Conservation (phyloP, 805 yeast genomes). For the Myxozyma vanderwaltii region DNA sequence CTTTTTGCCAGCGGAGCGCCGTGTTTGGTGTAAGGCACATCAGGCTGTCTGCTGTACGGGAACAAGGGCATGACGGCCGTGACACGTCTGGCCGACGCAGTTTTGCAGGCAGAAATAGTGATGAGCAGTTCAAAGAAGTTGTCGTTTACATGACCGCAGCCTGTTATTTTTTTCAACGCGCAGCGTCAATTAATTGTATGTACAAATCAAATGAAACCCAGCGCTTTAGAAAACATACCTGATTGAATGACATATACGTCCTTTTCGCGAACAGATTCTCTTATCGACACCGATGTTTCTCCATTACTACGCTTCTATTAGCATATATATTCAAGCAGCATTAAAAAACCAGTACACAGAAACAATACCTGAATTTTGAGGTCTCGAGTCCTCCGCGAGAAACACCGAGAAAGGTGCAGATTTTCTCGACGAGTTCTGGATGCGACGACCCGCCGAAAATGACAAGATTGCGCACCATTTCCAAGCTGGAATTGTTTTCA, state of each 20-base stretch:
- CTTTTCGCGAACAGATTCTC: conserved; percentile 91
- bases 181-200: no score
- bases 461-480: conserved; percentile 70
- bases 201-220: background rate
- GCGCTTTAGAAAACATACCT: conserved; percentile 23
- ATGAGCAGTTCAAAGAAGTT: conserved; percentile 79
- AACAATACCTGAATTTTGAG: conserved; percentile 48
- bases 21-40: conserved; percentile 75
- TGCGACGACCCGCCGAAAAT: conserved; percentile 92
- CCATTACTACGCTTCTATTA: conserved; percentile 66
- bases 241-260: conserved; percentile 90
- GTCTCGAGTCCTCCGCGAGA: conserved; percentile 65
- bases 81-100: conserved; percentile 84
- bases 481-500: background rate
- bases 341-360: background rate
- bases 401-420: conserved; percentile 76
- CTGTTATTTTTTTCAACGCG: no score
- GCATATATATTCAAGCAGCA: background rate
- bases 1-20: conserved; percentile 66
- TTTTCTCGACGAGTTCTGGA: conserved; percentile 70
- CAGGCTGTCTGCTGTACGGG: conserved; percentile 96
- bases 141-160: conserved; percentile 87
- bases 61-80: conserved; percentile 91
- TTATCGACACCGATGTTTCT: conserved; percentile 83
- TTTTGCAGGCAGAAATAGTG: conserved; percentile 87